Evolutionary conservation across 2,329 filamentous ascomycete species (phyloP).

Genomic region (Aschersonia sp.): DNA sequence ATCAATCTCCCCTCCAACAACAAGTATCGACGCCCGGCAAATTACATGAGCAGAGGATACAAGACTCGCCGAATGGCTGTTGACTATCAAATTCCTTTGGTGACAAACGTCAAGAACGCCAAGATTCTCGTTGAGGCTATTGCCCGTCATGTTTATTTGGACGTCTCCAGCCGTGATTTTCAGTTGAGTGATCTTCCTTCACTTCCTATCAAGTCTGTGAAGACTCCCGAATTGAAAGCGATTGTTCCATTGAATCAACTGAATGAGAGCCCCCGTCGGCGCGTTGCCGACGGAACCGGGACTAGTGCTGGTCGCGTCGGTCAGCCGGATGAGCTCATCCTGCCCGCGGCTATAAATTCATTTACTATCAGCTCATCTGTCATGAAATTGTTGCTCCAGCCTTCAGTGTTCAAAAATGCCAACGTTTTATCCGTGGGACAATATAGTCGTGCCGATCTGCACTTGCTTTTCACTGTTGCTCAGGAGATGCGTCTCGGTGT

Average conservation of each 20-base stretch:
- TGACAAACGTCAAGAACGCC: constrained; percentile 98
- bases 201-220: constrained; percentile 50
- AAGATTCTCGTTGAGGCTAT: constrained; percentile 95
- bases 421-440: constrained; percentile 88
- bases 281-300: constrained; percentile 13
- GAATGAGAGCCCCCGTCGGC: constrained; percentile 20
- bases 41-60: constrained; percentile 98
- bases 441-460: constrained; percentile 76
- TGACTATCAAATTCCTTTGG: constrained; percentile 88
- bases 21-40: constrained; percentile 88
- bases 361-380: constrained; percentile 46
- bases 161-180: constrained; percentile 73
- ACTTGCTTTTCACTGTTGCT: constrained; percentile 88
- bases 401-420: constrained; percentile 75
- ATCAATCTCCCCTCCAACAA: constrained; percentile 99
- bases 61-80: constrained; percentile 95
- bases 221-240: constrained; percentile 45
- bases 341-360: constrained; percentile 32
- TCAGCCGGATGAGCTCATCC: constrained; percentile 29
- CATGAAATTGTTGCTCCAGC: constrained; percentile 55
- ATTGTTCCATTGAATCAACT: constrained; percentile 22
- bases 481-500: constrained; percentile 96
- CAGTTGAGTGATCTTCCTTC: constrained; percentile 75
- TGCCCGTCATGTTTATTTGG: constrained; percentile 73
- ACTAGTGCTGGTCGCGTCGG: constrained; percentile 9